A percentile compares a stretch with the other conserved stretches of the same genome.
Evolutionary conservation across 768 basidiomycete species (phyloP).

Genomic region (Tulasnella sp.): DNA sequence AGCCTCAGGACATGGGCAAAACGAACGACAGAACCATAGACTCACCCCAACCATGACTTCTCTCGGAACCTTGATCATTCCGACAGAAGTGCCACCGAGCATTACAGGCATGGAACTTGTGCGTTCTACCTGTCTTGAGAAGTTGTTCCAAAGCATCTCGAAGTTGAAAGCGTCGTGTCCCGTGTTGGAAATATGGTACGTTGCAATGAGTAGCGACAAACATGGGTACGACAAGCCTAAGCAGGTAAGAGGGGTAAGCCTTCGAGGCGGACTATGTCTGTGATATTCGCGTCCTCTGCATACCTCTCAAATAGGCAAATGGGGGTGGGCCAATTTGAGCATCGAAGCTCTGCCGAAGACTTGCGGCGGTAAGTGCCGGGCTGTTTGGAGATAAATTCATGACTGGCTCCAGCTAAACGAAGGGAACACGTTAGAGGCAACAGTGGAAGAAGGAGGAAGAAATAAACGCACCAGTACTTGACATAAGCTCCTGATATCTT

Average conservation of each 20-base stretch:
- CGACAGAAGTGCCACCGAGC: slow-evolving; percentile 48
- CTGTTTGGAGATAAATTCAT: slow-evolving; percentile 38
- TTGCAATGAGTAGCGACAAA: slow-evolving; percentile 78
- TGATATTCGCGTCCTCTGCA: slow-evolving; percentile 25
- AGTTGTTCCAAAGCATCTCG: slow-evolving; percentile 78
- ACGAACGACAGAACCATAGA: slow-evolving; percentile 20
- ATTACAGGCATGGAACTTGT: slow-evolving; percentile 69
- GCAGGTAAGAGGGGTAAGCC: neutral
- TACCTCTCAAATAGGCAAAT: slow-evolving; percentile 50
- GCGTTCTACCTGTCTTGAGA: slow-evolving; percentile 64
- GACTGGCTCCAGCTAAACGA: slow-evolving; percentile 24
- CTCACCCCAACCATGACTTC: slow-evolving; percentile 60
- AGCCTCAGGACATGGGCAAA: slow-evolving; percentile 5
- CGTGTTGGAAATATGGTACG: slow-evolving; percentile 62
- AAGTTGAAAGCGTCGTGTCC: slow-evolving; percentile 82
- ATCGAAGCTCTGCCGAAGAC: slow-evolving; percentile 38
- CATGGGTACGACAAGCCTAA: slow-evolving; percentile 69
- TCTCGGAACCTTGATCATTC: slow-evolving; percentile 60
- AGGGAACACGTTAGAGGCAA: too few species aligned
- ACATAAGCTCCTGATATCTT: neutral
- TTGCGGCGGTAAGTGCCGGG: slow-evolving; percentile 46
- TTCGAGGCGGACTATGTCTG: too few species aligned
- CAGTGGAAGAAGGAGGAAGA: neutral
- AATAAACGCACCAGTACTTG: neutral
- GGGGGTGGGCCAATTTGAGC: slow-evolving; percentile 51